These are phyloP conservation scores for Plasmodium cynomolgi DNA, from an alignment of 169 alveolate genomes.

Conservation along the genomic window DNA sequence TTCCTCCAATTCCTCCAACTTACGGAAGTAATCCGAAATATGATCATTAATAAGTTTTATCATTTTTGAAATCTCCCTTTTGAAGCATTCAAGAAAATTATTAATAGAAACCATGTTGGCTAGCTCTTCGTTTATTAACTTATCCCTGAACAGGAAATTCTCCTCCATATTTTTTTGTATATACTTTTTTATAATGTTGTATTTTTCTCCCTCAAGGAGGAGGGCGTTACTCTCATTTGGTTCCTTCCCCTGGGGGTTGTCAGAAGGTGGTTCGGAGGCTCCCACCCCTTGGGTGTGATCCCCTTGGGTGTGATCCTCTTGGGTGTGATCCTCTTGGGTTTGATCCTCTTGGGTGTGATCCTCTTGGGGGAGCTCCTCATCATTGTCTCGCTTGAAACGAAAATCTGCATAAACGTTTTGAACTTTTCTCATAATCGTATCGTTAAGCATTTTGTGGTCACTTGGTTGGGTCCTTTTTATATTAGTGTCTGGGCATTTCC, in stretches of 20 bases:
- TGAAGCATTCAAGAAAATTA: conserved; percentile 35
- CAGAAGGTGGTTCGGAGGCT: neutral
- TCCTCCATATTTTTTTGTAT: conserved; percentile 51
- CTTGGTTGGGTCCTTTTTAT: conserved; percentile 13
- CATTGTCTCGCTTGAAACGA: neutral
- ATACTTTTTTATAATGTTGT: conserved; percentile 23
- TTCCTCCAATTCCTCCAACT: conserved; percentile 66
- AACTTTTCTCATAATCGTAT: neutral
- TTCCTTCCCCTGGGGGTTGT: neutral
- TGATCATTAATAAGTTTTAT: conserved; percentile 43
- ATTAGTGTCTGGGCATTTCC: conserved; percentile 42
- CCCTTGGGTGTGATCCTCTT: neutral
- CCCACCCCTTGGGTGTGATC: neutral
- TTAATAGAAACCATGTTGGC: conserved; percentile 47
- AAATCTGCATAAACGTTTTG: conserved; percentile 9
- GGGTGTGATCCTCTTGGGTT: too few species aligned
- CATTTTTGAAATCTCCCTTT: conserved; percentile 33
- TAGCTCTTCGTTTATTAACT: conserved; percentile 51
- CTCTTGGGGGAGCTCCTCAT: neutral
- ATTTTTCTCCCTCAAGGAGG: conserved; percentile 5
- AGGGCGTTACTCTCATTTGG: neutral
- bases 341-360: neutral
- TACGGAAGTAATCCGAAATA: conserved; percentile 30
- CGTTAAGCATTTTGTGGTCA: conserved; percentile 21
- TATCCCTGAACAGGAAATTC: conserved; percentile 34